phyloP scores from a whole-genome alignment of 116 monocot species.

The Zostera marina region DNA sequence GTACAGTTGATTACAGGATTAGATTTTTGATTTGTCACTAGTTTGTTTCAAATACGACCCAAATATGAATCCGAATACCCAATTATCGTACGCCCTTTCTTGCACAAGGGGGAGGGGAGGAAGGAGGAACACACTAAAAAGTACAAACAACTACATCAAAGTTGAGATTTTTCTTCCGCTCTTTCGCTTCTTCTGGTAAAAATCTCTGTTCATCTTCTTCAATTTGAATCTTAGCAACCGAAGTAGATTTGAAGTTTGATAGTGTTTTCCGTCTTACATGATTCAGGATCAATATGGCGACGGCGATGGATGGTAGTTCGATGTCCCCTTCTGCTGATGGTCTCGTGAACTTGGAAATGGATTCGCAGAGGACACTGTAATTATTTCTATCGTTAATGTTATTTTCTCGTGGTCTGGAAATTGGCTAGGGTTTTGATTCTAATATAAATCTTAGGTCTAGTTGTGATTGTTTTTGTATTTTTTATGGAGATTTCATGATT shows the following conservation, averaged over 20 bases:
- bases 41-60: no score
- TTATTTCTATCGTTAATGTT: neutral
- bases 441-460: no score
- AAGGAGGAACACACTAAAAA: no score
- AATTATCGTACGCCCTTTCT: no score
- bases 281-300: neutral
- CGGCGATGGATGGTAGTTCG: neutral
- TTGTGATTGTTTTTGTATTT: no score
- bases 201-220: neutral
- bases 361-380: conserved; percentile 7
- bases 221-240: neutral
- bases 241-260: neutral
- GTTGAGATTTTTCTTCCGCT: neutral
- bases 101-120: no score
- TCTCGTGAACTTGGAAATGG: conserved; percentile 1
- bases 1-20: neutral
- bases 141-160: neutral
- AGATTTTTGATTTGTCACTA: no score
- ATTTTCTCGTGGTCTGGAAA: no score
- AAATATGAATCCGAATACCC: no score
- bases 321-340: conserved; percentile 1
- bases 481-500: no score
- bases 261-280: neutral
- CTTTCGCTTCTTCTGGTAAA: neutral
- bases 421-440: no score